Conservation (phyloP, 805 yeast species). For the Candida germanica region DNA sequence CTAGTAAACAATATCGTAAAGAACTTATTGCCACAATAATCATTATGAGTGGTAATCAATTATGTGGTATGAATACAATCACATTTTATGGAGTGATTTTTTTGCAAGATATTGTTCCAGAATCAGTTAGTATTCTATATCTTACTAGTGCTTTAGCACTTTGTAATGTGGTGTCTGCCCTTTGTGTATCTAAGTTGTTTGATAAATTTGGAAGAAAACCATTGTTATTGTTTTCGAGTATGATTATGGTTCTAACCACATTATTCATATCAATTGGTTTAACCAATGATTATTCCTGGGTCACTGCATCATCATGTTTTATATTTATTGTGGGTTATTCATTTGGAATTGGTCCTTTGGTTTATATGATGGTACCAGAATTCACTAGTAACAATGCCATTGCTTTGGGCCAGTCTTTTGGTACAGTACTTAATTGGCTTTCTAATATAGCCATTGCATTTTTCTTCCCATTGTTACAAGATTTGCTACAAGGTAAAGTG, state of each 20-base stretch:
- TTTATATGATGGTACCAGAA: slow-evolving; percentile 37
- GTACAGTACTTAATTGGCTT: slow-evolving; percentile 34
- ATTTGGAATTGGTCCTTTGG: slow-evolving; percentile 36
- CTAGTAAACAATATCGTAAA: slow-evolving; percentile 16
- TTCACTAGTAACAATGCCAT: slow-evolving; percentile 31
- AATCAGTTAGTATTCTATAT: slow-evolving; percentile 22
- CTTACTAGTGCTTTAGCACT: slow-evolving; percentile 73
- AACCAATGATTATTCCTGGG: slow-evolving; percentile 13
- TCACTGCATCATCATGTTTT: slow-evolving; percentile 27
- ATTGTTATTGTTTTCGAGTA: slow-evolving; percentile 24
- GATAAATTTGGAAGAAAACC: slow-evolving; percentile 70
- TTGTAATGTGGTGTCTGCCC: slow-evolving; percentile 68
- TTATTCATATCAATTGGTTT: slow-evolving; percentile 26
- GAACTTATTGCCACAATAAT: slow-evolving; percentile 30
- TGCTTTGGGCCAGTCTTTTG: slow-evolving; percentile 33
- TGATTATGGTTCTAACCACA: slow-evolving; percentile 22
- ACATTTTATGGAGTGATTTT: slow-evolving; percentile 88
- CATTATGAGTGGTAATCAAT: slow-evolving; percentile 38
- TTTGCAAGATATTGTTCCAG: slow-evolving; percentile 62
- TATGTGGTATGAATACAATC: slow-evolving; percentile 83
- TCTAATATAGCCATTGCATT: slow-evolving; percentile 32
- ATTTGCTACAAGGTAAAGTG: slow-evolving; percentile 24
- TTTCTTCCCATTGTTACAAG: slow-evolving; percentile 28
- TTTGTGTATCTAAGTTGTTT: slow-evolving; percentile 63
- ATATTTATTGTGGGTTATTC: slow-evolving; percentile 32